A percentile compares a stretch with the other conserved stretches of the same genome.
Conservation (phyloP, 2,329 filamentous ascomycete species). For the Daldinia eschscholtzii region DNA sequence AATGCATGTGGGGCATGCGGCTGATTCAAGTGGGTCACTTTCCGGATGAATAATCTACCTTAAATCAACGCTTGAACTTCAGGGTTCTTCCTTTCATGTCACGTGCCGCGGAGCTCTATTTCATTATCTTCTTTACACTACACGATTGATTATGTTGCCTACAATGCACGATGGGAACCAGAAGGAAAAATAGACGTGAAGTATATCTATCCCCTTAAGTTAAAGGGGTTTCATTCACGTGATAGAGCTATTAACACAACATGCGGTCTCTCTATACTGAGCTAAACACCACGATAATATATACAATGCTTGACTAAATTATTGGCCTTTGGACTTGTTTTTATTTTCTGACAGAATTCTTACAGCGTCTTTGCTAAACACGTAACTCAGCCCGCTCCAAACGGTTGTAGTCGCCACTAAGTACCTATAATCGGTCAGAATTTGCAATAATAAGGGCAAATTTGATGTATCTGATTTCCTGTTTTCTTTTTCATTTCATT, state of each 20-base stretch:
- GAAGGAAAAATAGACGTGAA: no score
- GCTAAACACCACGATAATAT: not conserved
- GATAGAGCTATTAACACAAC: not conserved
- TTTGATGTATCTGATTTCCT: no score
- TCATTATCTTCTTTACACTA: not conserved
- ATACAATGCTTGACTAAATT: not conserved
- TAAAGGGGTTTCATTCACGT: not conserved
- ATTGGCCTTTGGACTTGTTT: conserved; percentile 40
- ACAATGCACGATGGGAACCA: conserved; percentile 9
- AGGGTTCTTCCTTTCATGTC: not conserved
- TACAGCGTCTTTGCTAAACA: conserved; percentile 90
- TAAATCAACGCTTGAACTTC: conserved; percentile 4
- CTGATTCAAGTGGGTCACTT: conserved; percentile 15
- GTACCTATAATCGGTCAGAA: conserved; percentile 68
- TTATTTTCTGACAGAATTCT: conserved; percentile 74
- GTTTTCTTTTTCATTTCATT: no score
- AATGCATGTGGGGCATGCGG: conserved; percentile 12
- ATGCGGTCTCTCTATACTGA: no score
- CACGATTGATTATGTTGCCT: not conserved
- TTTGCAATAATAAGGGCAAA: not conserved
- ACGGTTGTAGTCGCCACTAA: conserved; percentile 89
- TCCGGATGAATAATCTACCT: conserved; percentile 30
- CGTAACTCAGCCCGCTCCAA: conserved; percentile 94
- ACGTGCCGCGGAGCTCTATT: not conserved
- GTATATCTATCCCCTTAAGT: no score